Evolutionary conservation across 148 eudicot genomes (phyloP).

Genomic region (Agrostemma githago): DNA sequence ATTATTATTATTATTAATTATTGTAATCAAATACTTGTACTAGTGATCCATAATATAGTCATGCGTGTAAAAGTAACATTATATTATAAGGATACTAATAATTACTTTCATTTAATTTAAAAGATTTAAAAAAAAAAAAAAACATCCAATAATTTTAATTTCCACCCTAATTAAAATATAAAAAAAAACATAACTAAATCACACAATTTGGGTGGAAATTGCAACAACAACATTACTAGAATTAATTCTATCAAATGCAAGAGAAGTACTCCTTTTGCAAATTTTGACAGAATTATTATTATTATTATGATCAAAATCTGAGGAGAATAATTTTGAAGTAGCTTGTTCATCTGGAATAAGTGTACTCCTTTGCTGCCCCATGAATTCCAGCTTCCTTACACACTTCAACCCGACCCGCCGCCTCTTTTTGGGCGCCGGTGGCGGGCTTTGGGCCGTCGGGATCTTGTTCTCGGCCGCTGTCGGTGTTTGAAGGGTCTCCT

Average conservation of each 20-base stretch:
- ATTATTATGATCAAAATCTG: not conserved
- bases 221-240: not conserved
- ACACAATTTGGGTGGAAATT: not conserved
- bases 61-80: not conserved
- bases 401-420: not conserved
- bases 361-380: not conserved
- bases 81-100: not conserved
- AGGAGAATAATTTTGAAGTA: not conserved
- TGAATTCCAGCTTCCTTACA: not conserved
- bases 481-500: not conserved
- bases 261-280: not conserved
- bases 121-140: no score
- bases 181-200: not conserved
- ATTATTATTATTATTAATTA: no score
- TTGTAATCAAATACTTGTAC: not conserved
- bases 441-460: not conserved
- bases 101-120: not conserved
- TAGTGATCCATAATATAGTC: not conserved
- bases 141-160: no score
- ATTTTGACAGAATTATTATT: not conserved
- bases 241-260: not conserved
- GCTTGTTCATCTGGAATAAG: not conserved
- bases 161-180: not conserved
- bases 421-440: not conserved
- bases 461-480: not conserved